Conservation (phyloP, 1,139 yeast genomes). For the Schwanniomyces etchellsii region DNA sequence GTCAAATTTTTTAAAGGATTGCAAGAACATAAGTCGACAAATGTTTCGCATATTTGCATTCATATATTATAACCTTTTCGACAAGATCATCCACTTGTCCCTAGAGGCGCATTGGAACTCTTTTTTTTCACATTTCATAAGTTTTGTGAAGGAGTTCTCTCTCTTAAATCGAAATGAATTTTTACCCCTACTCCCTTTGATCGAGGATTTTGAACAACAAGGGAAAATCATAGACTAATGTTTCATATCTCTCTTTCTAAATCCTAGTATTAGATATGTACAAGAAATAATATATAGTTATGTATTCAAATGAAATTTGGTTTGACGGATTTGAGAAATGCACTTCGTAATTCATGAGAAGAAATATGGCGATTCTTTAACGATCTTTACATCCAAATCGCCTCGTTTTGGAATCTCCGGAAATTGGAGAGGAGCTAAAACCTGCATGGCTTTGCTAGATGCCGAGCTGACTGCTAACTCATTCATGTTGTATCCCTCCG, state of each 20-base stretch:
- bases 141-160: conserved; percentile 79
- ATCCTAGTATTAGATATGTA: no score
- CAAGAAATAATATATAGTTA: no score
- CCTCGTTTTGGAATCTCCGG: conserved; percentile 82
- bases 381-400: conserved; percentile 70
- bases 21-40: conserved; percentile 82
- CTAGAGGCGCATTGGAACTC: conserved; percentile 98
- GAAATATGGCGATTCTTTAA: conserved; percentile 74
- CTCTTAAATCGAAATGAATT: conserved; percentile 74
- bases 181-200: conserved; percentile 71
- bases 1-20: conserved; percentile 72
- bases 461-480: conserved; percentile 18
- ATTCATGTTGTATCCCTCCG: conserved; percentile 36
- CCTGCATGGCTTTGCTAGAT: conserved; percentile 23
- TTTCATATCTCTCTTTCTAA: no score
- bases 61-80: conserved; percentile 90
- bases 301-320: no score
- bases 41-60: conserved; percentile 97
- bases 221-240: conserved; percentile 62
- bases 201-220: conserved; percentile 75
- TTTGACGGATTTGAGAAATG: no score
- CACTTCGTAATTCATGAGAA: conserved; percentile 56
- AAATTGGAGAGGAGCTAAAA: conserved; percentile 58
- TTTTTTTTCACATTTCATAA: conserved; percentile 90
- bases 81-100: conserved; percentile 80